These are phyloP conservation scores for Aeminium ludgeri DNA, from an alignment of 495 filamentous ascomycete species.

Conservation along the genomic window DNA sequence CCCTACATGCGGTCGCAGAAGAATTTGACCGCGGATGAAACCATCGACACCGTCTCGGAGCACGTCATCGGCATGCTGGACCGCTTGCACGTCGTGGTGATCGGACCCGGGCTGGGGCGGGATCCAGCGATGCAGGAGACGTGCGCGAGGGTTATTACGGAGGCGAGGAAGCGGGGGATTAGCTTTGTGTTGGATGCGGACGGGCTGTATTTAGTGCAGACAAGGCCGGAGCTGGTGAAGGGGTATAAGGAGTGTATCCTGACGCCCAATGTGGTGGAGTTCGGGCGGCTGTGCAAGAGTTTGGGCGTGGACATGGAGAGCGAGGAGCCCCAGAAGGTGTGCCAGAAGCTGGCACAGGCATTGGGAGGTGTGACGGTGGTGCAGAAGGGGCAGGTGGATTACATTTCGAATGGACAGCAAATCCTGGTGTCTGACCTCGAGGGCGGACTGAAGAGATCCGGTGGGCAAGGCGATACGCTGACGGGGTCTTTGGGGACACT, in stretches of 20 bases:
- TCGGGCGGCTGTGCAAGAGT: slow-evolving; percentile 58
- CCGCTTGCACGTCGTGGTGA: slow-evolving; percentile 79
- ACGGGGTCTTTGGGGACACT: slow-evolving; percentile 81
- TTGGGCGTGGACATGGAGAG: slow-evolving; percentile 44
- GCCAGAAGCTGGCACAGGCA: slow-evolving; percentile 54
- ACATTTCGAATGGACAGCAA: slow-evolving; percentile 63
- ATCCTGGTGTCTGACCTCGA: slow-evolving; percentile 55
- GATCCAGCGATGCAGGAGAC: slow-evolving; percentile 83
- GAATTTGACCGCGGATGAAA: slow-evolving; percentile 27
- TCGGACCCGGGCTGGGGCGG: slow-evolving; percentile 81
- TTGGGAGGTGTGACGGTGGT: slow-evolving; percentile 81
- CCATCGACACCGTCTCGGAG: slow-evolving; percentile 37
- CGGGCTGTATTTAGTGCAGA: slow-evolving; percentile 60
- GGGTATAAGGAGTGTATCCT: slow-evolving; percentile 75
- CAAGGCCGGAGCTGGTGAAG: slow-evolving; percentile 56
- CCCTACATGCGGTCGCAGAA: slow-evolving; percentile 73
- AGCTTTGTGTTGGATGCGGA: slow-evolving; percentile 89
- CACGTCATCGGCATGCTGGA: slow-evolving; percentile 64
- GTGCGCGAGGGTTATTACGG: slow-evolving; percentile 59
- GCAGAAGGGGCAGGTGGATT: slow-evolving; percentile 76
- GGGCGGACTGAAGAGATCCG: slow-evolving; percentile 77
- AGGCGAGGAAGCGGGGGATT: slow-evolving; percentile 53
- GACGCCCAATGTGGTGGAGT: slow-evolving; percentile 91
- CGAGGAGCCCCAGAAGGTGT: slow-evolving; percentile 38
- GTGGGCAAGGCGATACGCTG: slow-evolving; percentile 90